Base-by-base conservation (phyloP, 257 asterid genomes). In the Solanum chiquidenum region DNA sequence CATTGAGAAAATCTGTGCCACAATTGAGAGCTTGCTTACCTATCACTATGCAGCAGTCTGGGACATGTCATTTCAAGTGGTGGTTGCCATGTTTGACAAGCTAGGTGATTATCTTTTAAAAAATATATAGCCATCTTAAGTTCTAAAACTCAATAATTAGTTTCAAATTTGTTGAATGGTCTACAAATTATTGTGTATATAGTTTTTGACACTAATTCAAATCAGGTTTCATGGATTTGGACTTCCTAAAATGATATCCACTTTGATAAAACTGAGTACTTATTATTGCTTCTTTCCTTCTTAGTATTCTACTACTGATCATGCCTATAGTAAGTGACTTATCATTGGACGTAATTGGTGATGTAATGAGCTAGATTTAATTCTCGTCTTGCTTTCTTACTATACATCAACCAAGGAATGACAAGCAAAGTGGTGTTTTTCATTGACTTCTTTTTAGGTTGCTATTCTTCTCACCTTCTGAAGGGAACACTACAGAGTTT, bases 31-130 rank as follows among this genome's bases (percentile, higher is more conserved):
- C 92, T 90, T 97, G 90, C 96, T 97, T 60, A 92, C 91, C 87
- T 95, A 97, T 92, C 96, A 91, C 40, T 94, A 90, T 88, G 95
- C 92, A 90, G 92, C 95, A 31, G 97, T 94, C 69, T 95, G 96
- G 99, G 98, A 95, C 88, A 89, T 89, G 93, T 93, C 99, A 12
- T 95, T 97, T 88, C 96, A 94, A 93, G 93, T 97, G 86, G 95
- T 95, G 89, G 92, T 98, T 20, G 64, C 94, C 62, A 92, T 95
- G 93, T 95, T 96, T 92, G 95, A 96, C 69, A 97, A 95, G 93
- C 92, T 97, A 90, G 99, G 99, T 94, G 92, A 62, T 87, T 82
- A 27, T 87, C 88, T 37, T 55, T 72, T 40, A 66, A 68, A 58
- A 77, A 27, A 29, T 13, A 29, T 27, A 27, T 49, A 1, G 42